Percentiles rank a stretch among this genome's conserved stretches.
Conservation (phyloP, 1,284 basidiomycete species). For the Irpex rosettiformis region DNA sequence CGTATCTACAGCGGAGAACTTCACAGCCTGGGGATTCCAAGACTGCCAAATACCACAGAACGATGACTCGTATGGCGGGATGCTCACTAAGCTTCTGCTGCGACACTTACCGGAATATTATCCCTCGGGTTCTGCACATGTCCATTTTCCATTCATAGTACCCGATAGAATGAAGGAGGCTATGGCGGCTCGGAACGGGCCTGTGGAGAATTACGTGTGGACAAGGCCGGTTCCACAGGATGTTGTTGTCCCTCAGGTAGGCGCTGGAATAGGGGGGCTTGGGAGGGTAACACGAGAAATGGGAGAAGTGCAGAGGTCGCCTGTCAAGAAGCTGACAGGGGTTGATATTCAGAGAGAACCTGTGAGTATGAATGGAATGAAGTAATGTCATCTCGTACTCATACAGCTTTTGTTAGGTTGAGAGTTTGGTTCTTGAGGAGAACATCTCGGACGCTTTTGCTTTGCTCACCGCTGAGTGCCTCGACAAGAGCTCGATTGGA, state of each 20-base stretch:
- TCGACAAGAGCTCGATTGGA: slow-evolving; percentile 29
- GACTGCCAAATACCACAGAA: slow-evolving; percentile 60
- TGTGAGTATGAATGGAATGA: neutral
- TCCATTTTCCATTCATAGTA: slow-evolving; percentile 68
- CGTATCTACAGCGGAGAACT: slow-evolving; percentile 49
- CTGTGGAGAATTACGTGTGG: slow-evolving; percentile 48
- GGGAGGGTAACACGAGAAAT: no score
- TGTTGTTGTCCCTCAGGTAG: neutral
- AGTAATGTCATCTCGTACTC: neutral
- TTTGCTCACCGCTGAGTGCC: slow-evolving; percentile 27
- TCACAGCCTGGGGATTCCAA: slow-evolving; percentile 76
- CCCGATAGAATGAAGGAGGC: slow-evolving; percentile 43
- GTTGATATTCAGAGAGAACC: neutral
- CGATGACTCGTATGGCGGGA: slow-evolving; percentile 70
- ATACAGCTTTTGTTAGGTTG: neutral
- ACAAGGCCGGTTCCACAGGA: slow-evolving; percentile 26
- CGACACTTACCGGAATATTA: slow-evolving; percentile 67
- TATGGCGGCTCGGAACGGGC: slow-evolving; percentile 26
- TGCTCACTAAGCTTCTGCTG: slow-evolving; percentile 68
- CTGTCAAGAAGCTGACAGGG: neutral
- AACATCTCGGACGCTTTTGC: neutral
- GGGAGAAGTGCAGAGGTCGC: neutral
- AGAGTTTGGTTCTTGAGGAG: neutral
- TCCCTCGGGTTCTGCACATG: slow-evolving; percentile 53
- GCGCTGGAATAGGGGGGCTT: no score